Percentiles rank a stretch among this genome's conserved stretches.
Evolutionary conservation across 441 rosid species (phyloP).

Genomic region (Viola pubescens): DNA sequence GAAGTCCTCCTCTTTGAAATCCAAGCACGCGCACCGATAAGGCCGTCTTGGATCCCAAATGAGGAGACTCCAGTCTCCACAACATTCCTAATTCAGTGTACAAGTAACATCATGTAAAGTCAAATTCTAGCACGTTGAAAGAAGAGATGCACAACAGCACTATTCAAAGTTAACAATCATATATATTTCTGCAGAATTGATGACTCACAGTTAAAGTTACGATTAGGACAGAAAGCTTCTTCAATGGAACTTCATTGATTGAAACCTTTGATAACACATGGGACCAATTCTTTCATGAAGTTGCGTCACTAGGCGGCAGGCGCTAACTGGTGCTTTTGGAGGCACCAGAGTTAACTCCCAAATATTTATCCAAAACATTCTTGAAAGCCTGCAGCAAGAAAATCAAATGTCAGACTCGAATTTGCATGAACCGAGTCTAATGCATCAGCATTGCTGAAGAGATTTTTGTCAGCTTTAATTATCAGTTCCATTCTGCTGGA

Average conservation of each 20-base stretch:
- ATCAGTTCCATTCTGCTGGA: constrained; percentile 10
- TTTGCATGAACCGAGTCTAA: constrained; percentile 5
- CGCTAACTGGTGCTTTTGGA: constrained; percentile 21
- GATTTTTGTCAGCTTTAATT: constrained; percentile 12
- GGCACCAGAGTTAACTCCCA: constrained; percentile 42
- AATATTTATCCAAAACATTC: constrained; percentile 51
- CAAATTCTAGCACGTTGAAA: constrained; percentile 20
- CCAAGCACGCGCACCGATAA: too few species aligned
- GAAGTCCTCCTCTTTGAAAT: too few species aligned
- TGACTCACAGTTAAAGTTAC: constrained; percentile 32
- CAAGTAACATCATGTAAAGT: constrained; percentile 8
- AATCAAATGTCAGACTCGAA: constrained; percentile 8
- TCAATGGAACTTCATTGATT: constrained; percentile 26
- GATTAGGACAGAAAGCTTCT: constrained; percentile 40
- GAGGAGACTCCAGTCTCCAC: too few species aligned
- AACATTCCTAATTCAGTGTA: too few species aligned
- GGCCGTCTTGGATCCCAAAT: too few species aligned
- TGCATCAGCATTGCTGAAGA: constrained; percentile 15
- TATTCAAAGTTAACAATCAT: constrained; percentile 32
- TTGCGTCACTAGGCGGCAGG: constrained; percentile 19
- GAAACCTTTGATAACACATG: constrained; percentile 19
- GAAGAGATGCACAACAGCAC: constrained; percentile 25
- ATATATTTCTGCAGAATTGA: constrained; percentile 32
- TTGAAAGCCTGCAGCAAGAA: constrained; percentile 56
- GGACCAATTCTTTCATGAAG: constrained; percentile 28